phyloP scores from a whole-genome alignment of 352 stramenopile species.

The Phytophthora macrochlamydospora region DNA sequence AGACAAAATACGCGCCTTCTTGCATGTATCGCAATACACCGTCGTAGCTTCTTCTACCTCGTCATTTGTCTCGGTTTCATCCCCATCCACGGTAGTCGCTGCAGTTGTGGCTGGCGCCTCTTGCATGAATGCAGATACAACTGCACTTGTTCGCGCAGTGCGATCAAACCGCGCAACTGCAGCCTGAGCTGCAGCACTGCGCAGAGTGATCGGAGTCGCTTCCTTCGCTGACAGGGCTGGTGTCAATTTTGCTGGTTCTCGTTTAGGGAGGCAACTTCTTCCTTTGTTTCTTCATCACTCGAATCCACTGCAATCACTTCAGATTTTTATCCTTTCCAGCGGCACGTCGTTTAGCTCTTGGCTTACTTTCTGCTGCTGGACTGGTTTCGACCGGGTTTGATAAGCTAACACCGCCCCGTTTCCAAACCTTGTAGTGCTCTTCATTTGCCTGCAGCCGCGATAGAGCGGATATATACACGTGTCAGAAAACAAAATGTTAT shows the following conservation, averaged over 20 bases:
- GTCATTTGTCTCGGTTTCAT: conserved; percentile 49
- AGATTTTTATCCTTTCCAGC: conserved; percentile 19
- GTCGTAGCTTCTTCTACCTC: conserved; percentile 69
- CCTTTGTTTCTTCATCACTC: conserved; percentile 22
- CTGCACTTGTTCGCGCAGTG: conserved; percentile 39
- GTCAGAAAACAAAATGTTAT: neutral
- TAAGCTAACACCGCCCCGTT: conserved; percentile 28
- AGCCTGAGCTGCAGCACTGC: conserved; percentile 55
- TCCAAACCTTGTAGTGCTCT: conserved; percentile 73
- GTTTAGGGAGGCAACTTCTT: conserved; percentile 18
- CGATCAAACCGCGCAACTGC: conserved; percentile 62
- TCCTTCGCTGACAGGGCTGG: conserved; percentile 36
- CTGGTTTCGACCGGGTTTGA: conserved; percentile 3
- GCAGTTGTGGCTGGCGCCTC: neutral
- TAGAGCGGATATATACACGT: neutral
- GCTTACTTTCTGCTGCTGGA: conserved; percentile 5
- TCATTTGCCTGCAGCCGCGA: conserved; percentile 56
- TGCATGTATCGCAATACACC: conserved; percentile 82
- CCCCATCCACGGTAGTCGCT: conserved; percentile 11
- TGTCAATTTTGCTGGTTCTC: conserved; percentile 19
- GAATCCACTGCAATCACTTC: conserved; percentile 22
- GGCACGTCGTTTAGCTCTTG: conserved; percentile 3
- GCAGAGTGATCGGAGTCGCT: conserved; percentile 38
- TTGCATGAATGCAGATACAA: conserved; percentile 48
- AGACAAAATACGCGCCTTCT: conserved; percentile 79